phyloP scores from a whole-genome alignment of 768 basidiomycete genomes.

The Kwoniella dendrophila region DNA sequence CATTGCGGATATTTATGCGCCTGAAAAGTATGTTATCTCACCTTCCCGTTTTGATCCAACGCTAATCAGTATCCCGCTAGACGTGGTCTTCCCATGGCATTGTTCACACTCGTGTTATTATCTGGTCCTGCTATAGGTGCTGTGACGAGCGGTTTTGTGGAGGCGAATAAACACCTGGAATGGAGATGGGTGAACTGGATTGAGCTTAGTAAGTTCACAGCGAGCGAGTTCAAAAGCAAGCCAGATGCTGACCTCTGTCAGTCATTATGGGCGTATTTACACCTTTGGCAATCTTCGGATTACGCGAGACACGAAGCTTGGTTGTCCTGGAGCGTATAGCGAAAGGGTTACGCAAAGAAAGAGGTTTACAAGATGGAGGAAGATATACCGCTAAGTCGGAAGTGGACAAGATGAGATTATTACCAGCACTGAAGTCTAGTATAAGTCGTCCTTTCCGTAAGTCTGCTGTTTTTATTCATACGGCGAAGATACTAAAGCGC shows the following conservation, averaged over 20 bases:
- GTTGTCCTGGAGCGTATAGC: conserved; percentile 73
- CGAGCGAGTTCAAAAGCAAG: no score
- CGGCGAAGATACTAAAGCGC: background rate
- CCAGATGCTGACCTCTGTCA: background rate
- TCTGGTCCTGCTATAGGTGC: conserved; percentile 69
- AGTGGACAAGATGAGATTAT: conserved; percentile 38
- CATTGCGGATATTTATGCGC: conserved; percentile 54
- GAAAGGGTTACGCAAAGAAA: conserved; percentile 65
- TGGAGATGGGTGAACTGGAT: conserved; percentile 89
- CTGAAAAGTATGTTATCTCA: conserved; percentile 14
- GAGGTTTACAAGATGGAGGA: conserved; percentile 60
- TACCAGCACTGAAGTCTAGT: conserved; percentile 66
- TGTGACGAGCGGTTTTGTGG: conserved; percentile 63
- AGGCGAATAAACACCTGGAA: conserved; percentile 62
- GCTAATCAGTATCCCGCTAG: conserved; percentile 55
- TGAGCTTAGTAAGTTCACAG: conserved; percentile 60
- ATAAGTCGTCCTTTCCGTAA: conserved; percentile 71
- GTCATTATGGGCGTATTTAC: conserved; percentile 63
- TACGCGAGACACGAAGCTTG: conserved; percentile 71
- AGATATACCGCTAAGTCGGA: conserved; percentile 45
- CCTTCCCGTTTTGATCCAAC: background rate
- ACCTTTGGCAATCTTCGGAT: conserved; percentile 61
- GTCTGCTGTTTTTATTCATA: conserved; percentile 52
- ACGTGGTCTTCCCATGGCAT: conserved; percentile 75
- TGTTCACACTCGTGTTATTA: conserved; percentile 67